A percentile compares a stretch with the other conserved stretches of the same genome.
phyloP scores from a whole-genome alignment of 1,284 basidiomycete species.

The Cutaneotrichosporon dermatis region DNA sequence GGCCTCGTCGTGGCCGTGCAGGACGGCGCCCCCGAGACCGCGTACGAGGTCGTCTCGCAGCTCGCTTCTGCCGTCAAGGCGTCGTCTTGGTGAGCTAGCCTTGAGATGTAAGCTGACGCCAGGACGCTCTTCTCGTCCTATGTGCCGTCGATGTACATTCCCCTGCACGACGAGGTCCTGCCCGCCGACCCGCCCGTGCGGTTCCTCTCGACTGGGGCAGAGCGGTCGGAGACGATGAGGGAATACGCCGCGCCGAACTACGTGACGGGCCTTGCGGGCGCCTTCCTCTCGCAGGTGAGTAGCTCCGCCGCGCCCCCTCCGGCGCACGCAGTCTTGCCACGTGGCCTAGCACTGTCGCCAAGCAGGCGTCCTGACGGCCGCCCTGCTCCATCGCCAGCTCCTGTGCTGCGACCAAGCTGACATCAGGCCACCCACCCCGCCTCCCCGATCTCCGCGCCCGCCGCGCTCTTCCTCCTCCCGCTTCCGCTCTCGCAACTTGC shows the following conservation, averaged over 20 bases:
- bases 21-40: slow-evolving; percentile 13
- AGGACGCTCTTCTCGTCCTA: slow-evolving; percentile 41
- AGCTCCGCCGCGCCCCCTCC: neutral
- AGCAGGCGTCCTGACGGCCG: no score
- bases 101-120: slow-evolving; percentile 5
- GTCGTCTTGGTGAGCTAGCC: slow-evolving; percentile 10
- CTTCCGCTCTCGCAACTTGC: slow-evolving; percentile 32
- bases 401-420: slow-evolving; percentile 5
- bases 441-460: slow-evolving; percentile 6
- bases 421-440: slow-evolving; percentile 29
- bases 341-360: no score
- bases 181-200: slow-evolving; percentile 28
- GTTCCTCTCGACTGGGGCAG: slow-evolving; percentile 12
- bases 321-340: no score
- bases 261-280: slow-evolving; percentile 35
- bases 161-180: slow-evolving; percentile 12
- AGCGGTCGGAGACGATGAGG: neutral
- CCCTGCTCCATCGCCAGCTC: no score
- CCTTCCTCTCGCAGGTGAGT: slow-evolving; percentile 29
- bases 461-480: slow-evolving; percentile 28
- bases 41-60: slow-evolving; percentile 5
- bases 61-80: slow-evolving; percentile 1
- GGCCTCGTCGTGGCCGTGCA: slow-evolving; percentile 16
- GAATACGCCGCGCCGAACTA: slow-evolving; percentile 39
- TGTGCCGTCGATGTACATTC: slow-evolving; percentile 42